phyloP scores from a whole-genome alignment of 805 yeast species.

The Trichomonascus vanleenenianus region DNA sequence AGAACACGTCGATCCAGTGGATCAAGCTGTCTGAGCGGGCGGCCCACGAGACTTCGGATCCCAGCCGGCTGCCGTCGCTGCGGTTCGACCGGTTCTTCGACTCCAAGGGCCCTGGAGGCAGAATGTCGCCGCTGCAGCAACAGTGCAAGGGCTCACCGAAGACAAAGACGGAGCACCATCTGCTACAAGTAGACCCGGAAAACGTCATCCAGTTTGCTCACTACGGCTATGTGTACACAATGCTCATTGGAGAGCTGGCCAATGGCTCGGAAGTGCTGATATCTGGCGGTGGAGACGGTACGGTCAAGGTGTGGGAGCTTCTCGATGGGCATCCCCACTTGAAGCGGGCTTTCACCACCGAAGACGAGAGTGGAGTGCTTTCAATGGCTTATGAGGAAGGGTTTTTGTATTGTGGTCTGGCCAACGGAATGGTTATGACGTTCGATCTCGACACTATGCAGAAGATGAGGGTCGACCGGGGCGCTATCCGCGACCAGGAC shows the following conservation, averaged over 20 bases:
- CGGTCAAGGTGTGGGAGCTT: constrained; percentile 71
- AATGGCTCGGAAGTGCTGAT: constrained; percentile 35
- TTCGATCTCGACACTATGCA: constrained; percentile 87
- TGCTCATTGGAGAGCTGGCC: constrained; percentile 31
- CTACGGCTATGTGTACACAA: constrained; percentile 78
- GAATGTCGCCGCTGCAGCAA: constrained; percentile 28
- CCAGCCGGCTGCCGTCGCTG: constrained; percentile 45
- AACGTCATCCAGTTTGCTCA: constrained; percentile 80
- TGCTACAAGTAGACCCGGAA: constrained; percentile 49
- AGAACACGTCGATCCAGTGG: constrained; percentile 83
- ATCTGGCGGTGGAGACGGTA: constrained; percentile 89
- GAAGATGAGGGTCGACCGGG: constrained; percentile 31
- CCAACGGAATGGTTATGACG: constrained; percentile 64
- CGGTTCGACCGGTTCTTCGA: constrained; percentile 83
- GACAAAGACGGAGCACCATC: constrained; percentile 4
- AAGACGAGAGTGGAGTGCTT: constrained; percentile 49
- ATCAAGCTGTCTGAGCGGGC: constrained; percentile 35
- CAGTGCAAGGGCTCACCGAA: constrained; percentile 10
- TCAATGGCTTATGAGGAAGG: constrained; percentile 59
- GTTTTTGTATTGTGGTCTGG: constrained; percentile 75
- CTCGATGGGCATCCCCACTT: constrained; percentile 12
- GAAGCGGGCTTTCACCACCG: constrained; percentile 44
- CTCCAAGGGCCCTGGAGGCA: constrained; percentile 78
- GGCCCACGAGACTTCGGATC: constrained; percentile 21
- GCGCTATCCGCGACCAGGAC: constrained; percentile 37